These are phyloP conservation scores for Paraphoma sp. DNA, from an alignment of 2,329 filamentous ascomycete species.

Conservation along the genomic window DNA sequence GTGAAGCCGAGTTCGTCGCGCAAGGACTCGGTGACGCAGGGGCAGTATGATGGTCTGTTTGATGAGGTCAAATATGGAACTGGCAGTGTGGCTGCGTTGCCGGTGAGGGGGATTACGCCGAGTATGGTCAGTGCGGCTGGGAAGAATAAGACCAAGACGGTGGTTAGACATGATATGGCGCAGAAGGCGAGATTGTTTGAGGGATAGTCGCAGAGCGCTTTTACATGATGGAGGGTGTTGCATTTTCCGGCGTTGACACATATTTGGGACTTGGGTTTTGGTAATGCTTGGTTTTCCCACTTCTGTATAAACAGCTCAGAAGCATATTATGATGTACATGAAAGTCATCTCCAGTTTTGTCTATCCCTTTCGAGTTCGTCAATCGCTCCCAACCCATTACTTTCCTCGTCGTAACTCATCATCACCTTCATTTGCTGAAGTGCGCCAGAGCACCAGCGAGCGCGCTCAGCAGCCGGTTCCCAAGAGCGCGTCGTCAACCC, in stretches of 20 bases:
- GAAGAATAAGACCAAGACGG: slow-evolving; percentile 44
- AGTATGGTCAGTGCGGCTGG: slow-evolving; percentile 45
- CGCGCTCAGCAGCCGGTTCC: slow-evolving; percentile 12
- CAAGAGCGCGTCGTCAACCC: slow-evolving; percentile 23
- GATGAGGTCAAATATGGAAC: slow-evolving; percentile 35
- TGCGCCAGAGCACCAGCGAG: too few relatives aligned
- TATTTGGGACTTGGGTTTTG: too few relatives aligned
- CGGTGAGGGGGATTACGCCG: slow-evolving; percentile 45
- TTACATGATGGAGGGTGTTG: too few relatives aligned
- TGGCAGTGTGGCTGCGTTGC: slow-evolving; percentile 30
- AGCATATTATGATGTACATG: too few relatives aligned
- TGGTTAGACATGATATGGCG: slow-evolving; percentile 41
- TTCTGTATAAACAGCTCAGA: too few relatives aligned
- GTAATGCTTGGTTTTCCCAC: too few relatives aligned
- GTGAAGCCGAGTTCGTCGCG: slow-evolving; percentile 20
- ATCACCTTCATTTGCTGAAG: too few relatives aligned
- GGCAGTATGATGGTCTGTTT: slow-evolving; percentile 38
- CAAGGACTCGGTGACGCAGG: slow-evolving; percentile 42
- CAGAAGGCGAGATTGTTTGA: slow-evolving; percentile 42
- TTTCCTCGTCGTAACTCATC: too few relatives aligned
- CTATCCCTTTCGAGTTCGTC: too few relatives aligned
- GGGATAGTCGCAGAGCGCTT: slow-evolving; percentile 3
- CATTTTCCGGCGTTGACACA: too few relatives aligned
- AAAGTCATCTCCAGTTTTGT: too few relatives aligned
- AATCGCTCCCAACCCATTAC: too few relatives aligned